Evolutionary conservation across 345 rosid genomes (phyloP), one percentile per base, ranked within the genome.

Genomic region (Dimocarpus longan): DNA sequence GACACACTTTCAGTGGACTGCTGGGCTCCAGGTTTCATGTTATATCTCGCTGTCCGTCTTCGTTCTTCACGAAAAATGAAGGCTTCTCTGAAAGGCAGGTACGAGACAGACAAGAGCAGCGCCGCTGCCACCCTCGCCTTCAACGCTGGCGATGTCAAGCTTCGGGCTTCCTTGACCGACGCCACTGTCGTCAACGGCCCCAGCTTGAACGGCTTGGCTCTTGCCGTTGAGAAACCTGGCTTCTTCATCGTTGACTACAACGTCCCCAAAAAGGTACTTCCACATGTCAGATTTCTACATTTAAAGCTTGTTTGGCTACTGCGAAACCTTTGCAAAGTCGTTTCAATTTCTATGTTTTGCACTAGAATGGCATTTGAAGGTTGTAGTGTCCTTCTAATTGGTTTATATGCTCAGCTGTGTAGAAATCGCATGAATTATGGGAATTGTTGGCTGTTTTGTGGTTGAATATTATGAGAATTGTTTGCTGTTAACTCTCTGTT

Each of bases 201-300:
- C 76, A 87, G 87, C 85, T 82, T 96, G 69, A 90, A 86, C 84
- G 98, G 97, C 68, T 79, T 96, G 84, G 78, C 84, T 78, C 86
- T 96, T 50, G 88, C 91, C 73, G 87, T 92, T 22, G 98, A 95
- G 83, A 93, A 89, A 81, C 98, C 98, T 5, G 98, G 97, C 39
- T 92, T 79, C 87, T 93, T 95, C 86, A 86, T 86, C 81, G 60
- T 92, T 56, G 98, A 92, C 83, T 92, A 91, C 73, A 86, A 93
- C 85, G 93, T 95, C 78, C 95, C 98, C 79, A 92, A 84, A 80
- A 88, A 90, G 93, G 97, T 89, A 80, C 19, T 56, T 28, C 7
- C 3, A 21, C 8, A 8, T 60, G 4, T n/a, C 52, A 11, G 10
- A 5, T 63, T 63, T 26, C 19, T 16, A 5, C 0, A 1, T 9